Base-by-base conservation (phyloP, 2,329 filamentous ascomycete genomes). In the Neonectria magnoliae region DNA sequence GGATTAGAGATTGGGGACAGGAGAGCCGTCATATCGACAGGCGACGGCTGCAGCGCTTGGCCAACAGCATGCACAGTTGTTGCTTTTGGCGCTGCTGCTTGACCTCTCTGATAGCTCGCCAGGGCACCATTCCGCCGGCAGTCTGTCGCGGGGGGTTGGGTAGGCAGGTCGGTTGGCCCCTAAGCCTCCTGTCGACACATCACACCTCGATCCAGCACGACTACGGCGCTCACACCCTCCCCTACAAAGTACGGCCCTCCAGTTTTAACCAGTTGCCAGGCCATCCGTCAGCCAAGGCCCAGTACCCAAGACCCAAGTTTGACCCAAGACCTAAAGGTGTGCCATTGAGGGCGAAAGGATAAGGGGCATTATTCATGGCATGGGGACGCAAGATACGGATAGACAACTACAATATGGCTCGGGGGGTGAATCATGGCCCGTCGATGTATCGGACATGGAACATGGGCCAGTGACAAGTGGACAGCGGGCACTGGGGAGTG, bases 201-300 rank as follows among this genome's bases (percentile, higher is more conserved):
- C 70, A 73, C 63, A 73, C 69, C 68, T 73, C 67, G 57, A 72
- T 69, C 63, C 64, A 58, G 63, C 67, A 71, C 62, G 55, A 50
- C 54, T 61, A 54, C 69, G 66, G 61, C 58, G 50, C 56, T 57
- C 59, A 69, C 66, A 42, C 57, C 45, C 53, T 62, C 57, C 48
- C 42, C 20, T 45, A 45, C 25, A 5, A 25, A 25, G 4, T 25
- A 25, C 42, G 14, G 14, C 22, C 44, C 42, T 45, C 45, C 16
- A 47, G 25, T 27, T 27, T 20, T 48, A 31, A 27, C 47, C 47
- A 16, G 16, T 50, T 38, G 36, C 36, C 47, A 11, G 47, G 41
- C 60, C 47, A 64, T 6, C 36, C 36, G 36, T 38, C 36, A 38
- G 14, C 36, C 36, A 38, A 38, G 36, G 2, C 36, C 36, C 14